Base-by-base conservation (phyloP, 2,329 filamentous ascomycete genomes). In the Colletotrichum kahawae region DNA sequence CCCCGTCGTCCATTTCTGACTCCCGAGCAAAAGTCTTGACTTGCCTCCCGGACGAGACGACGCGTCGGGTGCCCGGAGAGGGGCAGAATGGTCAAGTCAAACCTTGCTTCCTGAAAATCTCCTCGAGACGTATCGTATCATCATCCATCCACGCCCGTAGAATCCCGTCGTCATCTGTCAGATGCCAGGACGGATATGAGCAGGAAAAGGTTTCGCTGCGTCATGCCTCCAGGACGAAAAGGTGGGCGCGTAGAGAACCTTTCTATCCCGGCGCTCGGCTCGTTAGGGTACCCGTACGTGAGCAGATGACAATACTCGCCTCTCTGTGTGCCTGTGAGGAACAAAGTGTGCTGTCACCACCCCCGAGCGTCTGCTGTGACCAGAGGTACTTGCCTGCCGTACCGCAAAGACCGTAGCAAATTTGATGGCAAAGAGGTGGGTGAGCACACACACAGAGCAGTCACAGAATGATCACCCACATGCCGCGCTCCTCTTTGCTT, bases 401-500 rank as follows among this genome's bases (percentile, higher is more conserved):
- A 31, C 48, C 60, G 48, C 72, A 72, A 64, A 75, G 72, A 69
- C 67, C 57, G 14, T 51, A 48, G 36, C 36, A 51, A 60, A 67
- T 57, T 63, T 54, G 27, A 60, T 57, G 72, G 67, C 67, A 69
- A 69, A 69, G 67, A 69, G 56, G 36, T 36, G 24, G 27, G 64
- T 21, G 38, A 67, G 72, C 56, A 56, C 69, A 72, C 57, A 75
- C 38, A 34, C 63, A 43, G 72, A 74, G 68, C 63, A 75, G 56
- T 72, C 72, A 72, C 72, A 54, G 69, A 75, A 75, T 72, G 72
- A 75, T 72, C 72, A 75, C 72, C 72, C 63, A 62, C 29, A 24
- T 63, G 67, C 69, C 72, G 31, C 56, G 63, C 72, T 60, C 69
- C 63, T 68, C 63, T 68, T 72, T 75, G 69, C 69, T 75, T 72